These are phyloP conservation scores for Myotisia sp. DNA, from an alignment of 2,329 filamentous ascomycete species.

Conservation along the genomic window DNA sequence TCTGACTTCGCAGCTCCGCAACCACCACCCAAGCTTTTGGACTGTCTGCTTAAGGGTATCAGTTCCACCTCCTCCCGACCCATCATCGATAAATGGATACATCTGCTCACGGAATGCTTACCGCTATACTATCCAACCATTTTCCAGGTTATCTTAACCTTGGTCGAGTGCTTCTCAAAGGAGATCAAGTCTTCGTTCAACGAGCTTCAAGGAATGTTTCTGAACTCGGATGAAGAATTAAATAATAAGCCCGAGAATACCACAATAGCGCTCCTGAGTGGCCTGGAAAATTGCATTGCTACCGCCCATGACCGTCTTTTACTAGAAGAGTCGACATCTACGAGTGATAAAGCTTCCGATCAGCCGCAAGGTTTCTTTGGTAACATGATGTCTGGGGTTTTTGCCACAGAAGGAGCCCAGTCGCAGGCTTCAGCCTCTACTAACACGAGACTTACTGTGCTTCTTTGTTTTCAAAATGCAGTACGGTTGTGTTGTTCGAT, in stretches of 20 bases:
- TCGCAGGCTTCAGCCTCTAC: constrained; percentile 79
- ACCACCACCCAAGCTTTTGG: constrained; percentile 47
- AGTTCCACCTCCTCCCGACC: constrained; percentile 57
- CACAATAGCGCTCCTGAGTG: constrained; percentile 70
- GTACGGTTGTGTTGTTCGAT: constrained; percentile 84
- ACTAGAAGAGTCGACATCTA: constrained; percentile 56
- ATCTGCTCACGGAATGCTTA: constrained; percentile 67
- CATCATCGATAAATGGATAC: constrained; percentile 82
- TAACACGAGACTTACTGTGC: constrained; percentile 67
- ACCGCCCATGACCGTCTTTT: constrained; percentile 71
- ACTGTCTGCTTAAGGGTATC: constrained; percentile 70
- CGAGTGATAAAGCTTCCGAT: constrained; percentile 61
- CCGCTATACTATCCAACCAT: constrained; percentile 72
- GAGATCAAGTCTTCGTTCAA: constrained; percentile 62
- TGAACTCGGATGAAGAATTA: constrained; percentile 24
- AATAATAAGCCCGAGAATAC: constrained; percentile 42
- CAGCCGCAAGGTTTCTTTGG: constrained; percentile 80
- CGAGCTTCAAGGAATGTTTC: constrained; percentile 44
- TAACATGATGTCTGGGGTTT: constrained; percentile 85
- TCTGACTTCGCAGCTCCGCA: constrained; percentile 34
- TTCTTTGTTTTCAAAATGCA: constrained; percentile 93
- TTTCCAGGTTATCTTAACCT: constrained; percentile 76
- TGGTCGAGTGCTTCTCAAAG: constrained; percentile 77
- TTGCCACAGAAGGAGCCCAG: constrained; percentile 62
- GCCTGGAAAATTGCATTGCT: constrained; percentile 78